Percentiles rank a stretch among this genome's conserved stretches.
Conservation (phyloP, 2,329 filamentous ascomycete species). For the Fusarium sp. region DNA sequence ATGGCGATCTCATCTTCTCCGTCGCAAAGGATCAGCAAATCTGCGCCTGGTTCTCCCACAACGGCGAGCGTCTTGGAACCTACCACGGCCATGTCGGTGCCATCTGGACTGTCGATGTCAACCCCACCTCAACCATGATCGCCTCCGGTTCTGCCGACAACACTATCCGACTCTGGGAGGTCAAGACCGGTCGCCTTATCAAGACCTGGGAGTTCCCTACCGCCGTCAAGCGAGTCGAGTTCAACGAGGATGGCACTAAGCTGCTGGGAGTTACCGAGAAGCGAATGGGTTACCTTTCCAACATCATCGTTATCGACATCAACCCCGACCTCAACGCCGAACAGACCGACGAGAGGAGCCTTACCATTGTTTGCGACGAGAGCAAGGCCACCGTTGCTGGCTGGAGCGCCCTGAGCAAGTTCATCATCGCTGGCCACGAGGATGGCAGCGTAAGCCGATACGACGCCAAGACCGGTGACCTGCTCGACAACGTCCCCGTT, state of each 20-base stretch:
- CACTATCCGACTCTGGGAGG: constrained; percentile 96
- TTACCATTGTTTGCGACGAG: constrained; percentile 93
- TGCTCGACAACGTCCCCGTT: constrained; percentile 80
- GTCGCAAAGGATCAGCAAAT: constrained; percentile 96
- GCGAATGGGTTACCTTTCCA: constrained; percentile 95
- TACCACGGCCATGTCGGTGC: constrained; percentile 98
- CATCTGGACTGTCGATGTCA: constrained; percentile 98
- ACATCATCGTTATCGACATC: constrained; percentile 93
- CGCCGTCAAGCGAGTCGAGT: constrained; percentile 97
- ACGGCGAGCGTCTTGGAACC: constrained; percentile 96
- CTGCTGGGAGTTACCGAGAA: constrained; percentile 97
- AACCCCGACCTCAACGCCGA: constrained; percentile 82
- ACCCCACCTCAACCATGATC: constrained; percentile 90
- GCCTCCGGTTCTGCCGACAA: constrained; percentile 98
- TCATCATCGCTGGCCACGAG: constrained; percentile 97
- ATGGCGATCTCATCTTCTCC: constrained; percentile 97
- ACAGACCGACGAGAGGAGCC: constrained; percentile 82
- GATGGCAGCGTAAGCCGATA: constrained; percentile 93
- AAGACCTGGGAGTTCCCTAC: constrained; percentile 99
- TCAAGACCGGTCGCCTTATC: constrained; percentile 89
- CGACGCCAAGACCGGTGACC: constrained; percentile 90
- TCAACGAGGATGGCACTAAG: constrained; percentile 91
- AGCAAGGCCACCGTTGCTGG: constrained; percentile 98
- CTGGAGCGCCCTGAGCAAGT: constrained; percentile 93
- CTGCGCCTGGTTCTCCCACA: constrained; percentile 96